Conservation (phyloP, 2,329 filamentous ascomycete species). For the Hypoxylon sp. region DNA sequence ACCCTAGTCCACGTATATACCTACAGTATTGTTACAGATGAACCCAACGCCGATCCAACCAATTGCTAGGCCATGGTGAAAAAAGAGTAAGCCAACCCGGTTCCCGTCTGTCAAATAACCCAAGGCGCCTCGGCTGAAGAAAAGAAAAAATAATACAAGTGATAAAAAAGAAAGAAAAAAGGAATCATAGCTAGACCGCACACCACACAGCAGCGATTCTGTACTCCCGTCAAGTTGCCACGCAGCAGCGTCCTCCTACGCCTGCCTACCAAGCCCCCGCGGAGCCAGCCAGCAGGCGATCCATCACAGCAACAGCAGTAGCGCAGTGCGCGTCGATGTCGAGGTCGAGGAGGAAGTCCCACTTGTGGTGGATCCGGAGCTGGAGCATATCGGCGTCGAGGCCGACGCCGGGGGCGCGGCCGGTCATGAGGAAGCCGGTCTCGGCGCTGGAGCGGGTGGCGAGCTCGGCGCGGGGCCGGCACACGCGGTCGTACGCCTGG, state of each 20-base stretch:
- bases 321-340: slow-evolving; percentile 30
- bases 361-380: slow-evolving; percentile 30
- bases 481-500: slow-evolving; percentile 42
- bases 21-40: background rate
- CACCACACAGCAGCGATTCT: background rate
- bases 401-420: slow-evolving; percentile 35
- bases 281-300: slow-evolving; percentile 29
- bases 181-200: background rate
- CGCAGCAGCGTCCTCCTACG: too few relatives aligned
- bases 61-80: slow-evolving; percentile 8
- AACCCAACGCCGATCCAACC: slow-evolving; percentile 1
- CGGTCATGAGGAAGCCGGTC: slow-evolving; percentile 33
- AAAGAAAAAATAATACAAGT: too few relatives aligned
- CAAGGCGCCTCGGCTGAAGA: too few relatives aligned
- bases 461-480: slow-evolving; percentile 41
- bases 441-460: slow-evolving; percentile 31
- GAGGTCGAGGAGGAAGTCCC: slow-evolving; percentile 29
- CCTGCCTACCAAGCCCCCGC: slow-evolving; percentile 4
- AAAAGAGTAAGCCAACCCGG: background rate
- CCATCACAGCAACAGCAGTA: slow-evolving; percentile 37
- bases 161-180: background rate
- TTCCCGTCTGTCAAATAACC: too few relatives aligned
- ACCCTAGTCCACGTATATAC: background rate
- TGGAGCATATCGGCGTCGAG: slow-evolving; percentile 29
- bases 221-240: too few relatives aligned